These are phyloP conservation scores for Paraphoma sp. DNA, from an alignment of 2,329 filamentous ascomycete species.

Conservation along the genomic window DNA sequence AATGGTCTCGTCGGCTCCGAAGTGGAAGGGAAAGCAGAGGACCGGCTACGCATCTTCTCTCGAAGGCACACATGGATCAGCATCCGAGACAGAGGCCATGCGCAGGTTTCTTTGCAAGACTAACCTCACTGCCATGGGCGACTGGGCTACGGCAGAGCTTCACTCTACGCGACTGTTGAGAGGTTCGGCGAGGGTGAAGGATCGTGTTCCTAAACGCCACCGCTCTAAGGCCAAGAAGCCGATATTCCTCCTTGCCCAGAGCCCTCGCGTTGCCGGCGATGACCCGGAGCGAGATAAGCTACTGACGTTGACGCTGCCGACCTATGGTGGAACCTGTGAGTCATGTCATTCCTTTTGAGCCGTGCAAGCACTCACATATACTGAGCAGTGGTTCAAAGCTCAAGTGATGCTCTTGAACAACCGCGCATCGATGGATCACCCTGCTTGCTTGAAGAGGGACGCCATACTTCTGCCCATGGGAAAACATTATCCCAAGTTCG, in stretches of 20 bases:
- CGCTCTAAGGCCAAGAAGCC: constrained; percentile 28
- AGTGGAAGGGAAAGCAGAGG: constrained; percentile 23
- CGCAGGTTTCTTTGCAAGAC: constrained; percentile 9
- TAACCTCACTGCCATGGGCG: constrained; percentile 23
- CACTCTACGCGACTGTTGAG: constrained; percentile 13
- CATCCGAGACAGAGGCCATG: constrained; percentile 26
- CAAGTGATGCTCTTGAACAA: too few relatives aligned
- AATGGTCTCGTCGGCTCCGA: constrained; percentile 2
- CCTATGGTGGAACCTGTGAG: neutral
- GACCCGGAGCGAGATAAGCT: neutral
- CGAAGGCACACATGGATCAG: constrained; percentile 34
- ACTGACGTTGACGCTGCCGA: constrained; percentile 6
- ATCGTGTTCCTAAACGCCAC: constrained; percentile 9
- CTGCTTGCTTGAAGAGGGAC: too few relatives aligned
- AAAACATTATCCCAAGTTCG: constrained; percentile 18
- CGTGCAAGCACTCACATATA: too few relatives aligned
- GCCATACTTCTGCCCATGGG: too few relatives aligned
- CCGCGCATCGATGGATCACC: too few relatives aligned
- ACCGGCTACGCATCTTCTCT: constrained; percentile 27
- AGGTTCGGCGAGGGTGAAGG: constrained; percentile 15
- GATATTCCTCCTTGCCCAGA: constrained; percentile 12
- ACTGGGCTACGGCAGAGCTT: constrained; percentile 19
- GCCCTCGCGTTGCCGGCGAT: neutral
- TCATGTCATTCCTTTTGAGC: too few relatives aligned
- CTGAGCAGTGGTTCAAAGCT: too few relatives aligned